These are phyloP conservation scores for Umbelopsis ramanniana DNA, from an alignment of 192 early-diverging fungal genomes.

Conservation along the genomic window DNA sequence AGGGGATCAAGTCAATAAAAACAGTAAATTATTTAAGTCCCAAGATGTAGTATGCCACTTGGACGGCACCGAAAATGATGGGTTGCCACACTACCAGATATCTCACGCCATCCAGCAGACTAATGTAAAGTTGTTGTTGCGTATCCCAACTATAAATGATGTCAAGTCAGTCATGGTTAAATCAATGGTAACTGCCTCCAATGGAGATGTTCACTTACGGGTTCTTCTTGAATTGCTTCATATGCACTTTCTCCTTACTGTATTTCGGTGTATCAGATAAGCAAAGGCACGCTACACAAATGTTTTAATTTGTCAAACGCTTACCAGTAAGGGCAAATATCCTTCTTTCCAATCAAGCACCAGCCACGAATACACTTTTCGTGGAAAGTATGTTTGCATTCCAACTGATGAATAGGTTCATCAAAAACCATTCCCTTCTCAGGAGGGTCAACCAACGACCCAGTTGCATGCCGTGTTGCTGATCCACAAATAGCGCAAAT, in stretches of 20 bases:
- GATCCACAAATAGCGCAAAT: conserved; percentile 66
- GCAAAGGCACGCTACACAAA: neutral
- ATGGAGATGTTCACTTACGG: conserved; percentile 43
- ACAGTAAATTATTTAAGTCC: conserved; percentile 40
- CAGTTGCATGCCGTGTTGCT: conserved; percentile 43
- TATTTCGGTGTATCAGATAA: conserved; percentile 7
- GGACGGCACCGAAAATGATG: conserved; percentile 50
- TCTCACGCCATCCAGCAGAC: conserved; percentile 61
- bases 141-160: conserved; percentile 58
- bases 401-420: conserved; percentile 44
- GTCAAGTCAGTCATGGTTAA: neutral
- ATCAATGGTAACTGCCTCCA: neutral
- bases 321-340: conserved; percentile 66
- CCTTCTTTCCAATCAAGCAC: conserved; percentile 67
- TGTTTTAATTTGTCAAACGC: neutral
- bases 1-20: neutral
- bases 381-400: conserved; percentile 63
- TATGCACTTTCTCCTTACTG: conserved; percentile 67
- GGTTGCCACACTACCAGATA: conserved; percentile 62
- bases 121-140: conserved; percentile 65
- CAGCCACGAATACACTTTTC: conserved; percentile 70
- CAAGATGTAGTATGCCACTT: conserved; percentile 47
- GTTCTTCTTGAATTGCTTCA: conserved; percentile 64
- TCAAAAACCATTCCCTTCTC: conserved; percentile 25
- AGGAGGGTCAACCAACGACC: conserved; percentile 42